A percentile compares a stretch with the other conserved stretches of the same genome.
Conservation (phyloP, 225 moss, liverwort and hornwort species). For the Marchantia paleacea region DNA sequence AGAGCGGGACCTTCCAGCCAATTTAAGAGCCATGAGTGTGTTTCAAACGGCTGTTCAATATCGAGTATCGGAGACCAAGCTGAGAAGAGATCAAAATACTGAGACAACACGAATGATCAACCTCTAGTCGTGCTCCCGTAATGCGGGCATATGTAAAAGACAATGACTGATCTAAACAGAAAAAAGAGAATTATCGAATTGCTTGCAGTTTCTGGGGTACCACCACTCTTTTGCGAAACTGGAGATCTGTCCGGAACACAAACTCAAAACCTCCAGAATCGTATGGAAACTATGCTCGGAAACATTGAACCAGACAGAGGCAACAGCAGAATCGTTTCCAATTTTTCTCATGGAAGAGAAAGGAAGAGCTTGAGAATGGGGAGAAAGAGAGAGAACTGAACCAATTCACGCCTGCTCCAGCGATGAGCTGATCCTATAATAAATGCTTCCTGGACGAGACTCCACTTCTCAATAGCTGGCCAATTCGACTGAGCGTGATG, state of each 20-base stretch:
- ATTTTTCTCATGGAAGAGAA: not conserved
- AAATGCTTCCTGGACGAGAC: not conserved
- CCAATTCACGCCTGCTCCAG: not conserved
- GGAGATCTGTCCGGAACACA: too few species aligned
- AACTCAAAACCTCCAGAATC: too few species aligned
- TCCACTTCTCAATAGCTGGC: too few species aligned
- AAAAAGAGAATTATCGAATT: too few species aligned
- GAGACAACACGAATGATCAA: too few species aligned
- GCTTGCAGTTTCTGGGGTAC: too few species aligned
- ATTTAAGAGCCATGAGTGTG: not conserved
- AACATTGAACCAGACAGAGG: not conserved
- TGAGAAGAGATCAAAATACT: not conserved
- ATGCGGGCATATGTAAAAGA: too few species aligned
- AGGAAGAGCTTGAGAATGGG: not conserved
- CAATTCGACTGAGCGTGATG: not conserved
- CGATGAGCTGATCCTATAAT: not conserved
- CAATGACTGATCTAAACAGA: too few species aligned
- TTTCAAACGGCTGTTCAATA: not conserved
- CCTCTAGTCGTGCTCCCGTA: too few species aligned
- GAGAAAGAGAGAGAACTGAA: not conserved
- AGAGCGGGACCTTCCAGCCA: not conserved
- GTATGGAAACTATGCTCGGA: too few species aligned
- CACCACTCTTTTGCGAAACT: too few species aligned
- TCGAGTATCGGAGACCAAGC: not conserved
- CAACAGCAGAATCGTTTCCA: not conserved